Base-by-base conservation (phyloP, 1,139 yeast species). In the Suhomyces wounanorum region DNA sequence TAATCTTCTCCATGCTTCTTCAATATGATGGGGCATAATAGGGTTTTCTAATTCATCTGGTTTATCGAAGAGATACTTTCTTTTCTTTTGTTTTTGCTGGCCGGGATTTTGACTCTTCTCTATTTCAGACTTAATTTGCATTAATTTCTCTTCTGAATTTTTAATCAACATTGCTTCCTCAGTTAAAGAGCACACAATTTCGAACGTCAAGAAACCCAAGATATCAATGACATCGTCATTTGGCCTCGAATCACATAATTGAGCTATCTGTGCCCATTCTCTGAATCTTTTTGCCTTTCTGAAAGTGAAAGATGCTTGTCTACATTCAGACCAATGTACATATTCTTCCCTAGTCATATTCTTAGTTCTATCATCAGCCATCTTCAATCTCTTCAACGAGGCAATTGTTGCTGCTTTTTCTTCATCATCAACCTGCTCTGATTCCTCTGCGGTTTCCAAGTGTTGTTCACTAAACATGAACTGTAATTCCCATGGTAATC, bases 311-410 rank as follows among this genome's bases (percentile, higher is more conserved):
- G 96, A 86, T 1, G 99, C 99, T 67, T 94, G 99, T 57, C 99
- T 82, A 70, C 99, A 94, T 65, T 94, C 99, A 13, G 96, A 88
- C 97, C 98, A 94, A 67, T 95, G 99, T 16, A 92, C 99, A 61
- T 94, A 94, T 66, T 94, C 99, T 63, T 94, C 97, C 61, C 86
- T 85, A 0, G 99, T 94, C 99, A 94, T 95, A 58, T 87, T 82
- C 58, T 78, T 82, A 0, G 99, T 94, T 57, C 99, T 77, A 52
- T 94, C 97, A 67, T 94, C 99, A 3, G 98, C 98, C 73, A 83
- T 85, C 63, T 91, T 91, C 58, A 94, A 77, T 53, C 98, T 75
- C 65, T 91, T 91, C 66, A 91, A 73, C 14, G 96, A 89, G 0
- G 96, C 96, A 40, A 87, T 74, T 39, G 90, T 87, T 1, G 98